phyloP scores from a whole-genome alignment of 495 filamentous ascomycete genomes.

The Hyaloscypha hepaticicola region DNA sequence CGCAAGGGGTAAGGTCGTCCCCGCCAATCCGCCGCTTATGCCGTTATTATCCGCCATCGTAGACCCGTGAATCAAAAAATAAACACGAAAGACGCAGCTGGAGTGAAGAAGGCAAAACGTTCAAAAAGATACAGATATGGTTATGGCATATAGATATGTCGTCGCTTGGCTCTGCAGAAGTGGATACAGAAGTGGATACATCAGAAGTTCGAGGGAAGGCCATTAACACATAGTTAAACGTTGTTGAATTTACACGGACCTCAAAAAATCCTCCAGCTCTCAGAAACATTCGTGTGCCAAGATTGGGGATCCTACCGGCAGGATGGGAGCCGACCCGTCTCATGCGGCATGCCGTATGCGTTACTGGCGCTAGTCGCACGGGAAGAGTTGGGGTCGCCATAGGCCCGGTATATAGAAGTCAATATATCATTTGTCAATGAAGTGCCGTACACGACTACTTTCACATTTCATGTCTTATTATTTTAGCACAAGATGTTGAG shows the following conservation, averaged over 20 bases:
- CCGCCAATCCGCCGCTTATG: conserved; percentile 6
- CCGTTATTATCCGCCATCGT: conserved; percentile 10
- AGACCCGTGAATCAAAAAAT: neutral
- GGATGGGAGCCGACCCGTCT: neutral
- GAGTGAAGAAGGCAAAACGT: neutral
- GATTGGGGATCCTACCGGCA: neutral
- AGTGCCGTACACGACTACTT: neutral
- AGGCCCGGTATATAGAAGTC: neutral
- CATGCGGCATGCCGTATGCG: neutral
- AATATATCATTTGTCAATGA: neutral
- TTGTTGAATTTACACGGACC: neutral
- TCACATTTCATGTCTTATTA: neutral
- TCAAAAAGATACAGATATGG: neutral
- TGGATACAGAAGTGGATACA: neutral
- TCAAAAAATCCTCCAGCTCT: neutral
- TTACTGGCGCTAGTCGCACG: neutral
- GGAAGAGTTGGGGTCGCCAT: neutral
- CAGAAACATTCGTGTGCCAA: neutral
- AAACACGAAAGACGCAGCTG: neutral
- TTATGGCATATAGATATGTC: neutral
- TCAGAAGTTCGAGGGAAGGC: neutral
- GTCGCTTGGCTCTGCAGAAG: neutral
- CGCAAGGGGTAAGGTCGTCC: conserved; percentile 17
- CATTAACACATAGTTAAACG: neutral
- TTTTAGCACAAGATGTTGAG: neutral